Evolutionary conservation across 768 basidiomycete species (phyloP).

Genomic region (Kwoniella newhampshirensis): DNA sequence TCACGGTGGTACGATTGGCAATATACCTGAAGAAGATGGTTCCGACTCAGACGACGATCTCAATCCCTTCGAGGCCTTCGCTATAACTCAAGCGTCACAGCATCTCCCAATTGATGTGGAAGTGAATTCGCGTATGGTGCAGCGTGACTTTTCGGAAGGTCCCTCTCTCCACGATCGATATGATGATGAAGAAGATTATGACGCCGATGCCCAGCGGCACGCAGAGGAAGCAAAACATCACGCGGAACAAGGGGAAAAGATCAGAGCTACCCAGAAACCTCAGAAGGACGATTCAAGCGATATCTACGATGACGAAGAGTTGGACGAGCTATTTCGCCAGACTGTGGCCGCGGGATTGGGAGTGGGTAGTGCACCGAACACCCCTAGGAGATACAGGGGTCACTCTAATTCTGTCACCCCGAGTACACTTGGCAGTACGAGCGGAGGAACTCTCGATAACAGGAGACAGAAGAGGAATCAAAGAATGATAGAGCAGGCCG

Average conservation of each 20-base stretch:
- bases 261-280: conserved; percentile 41
- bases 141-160: conserved; percentile 13
- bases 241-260: conserved; percentile 33
- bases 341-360: conserved; percentile 27
- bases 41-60: conserved; percentile 40
- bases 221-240: conserved; percentile 36
- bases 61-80: conserved; percentile 40
- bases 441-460: conserved; percentile 12
- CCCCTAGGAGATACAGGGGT: conserved; percentile 18
- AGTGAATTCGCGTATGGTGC: conserved; percentile 31
- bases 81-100: conserved; percentile 39
- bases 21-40: conserved; percentile 44
- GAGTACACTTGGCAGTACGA: conserved; percentile 14
- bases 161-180: conserved; percentile 11
- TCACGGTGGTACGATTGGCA: conserved; percentile 18
- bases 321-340: conserved; percentile 38
- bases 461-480: conserved; percentile 23
- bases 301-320: conserved; percentile 41
- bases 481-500: conserved; percentile 40
- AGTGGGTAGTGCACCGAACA: conserved; percentile 23
- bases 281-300: conserved; percentile 18
- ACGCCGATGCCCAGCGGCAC: conserved; percentile 33
- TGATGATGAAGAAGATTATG: conserved; percentile 53
- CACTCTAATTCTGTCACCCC: conserved; percentile 24
- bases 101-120: conserved; percentile 26